Percentiles rank a stretch among this genome's conserved stretches.
These are phyloP conservation scores for Amanita exitialis DNA, from an alignment of 768 basidiomycete species.

Conservation along the genomic window DNA sequence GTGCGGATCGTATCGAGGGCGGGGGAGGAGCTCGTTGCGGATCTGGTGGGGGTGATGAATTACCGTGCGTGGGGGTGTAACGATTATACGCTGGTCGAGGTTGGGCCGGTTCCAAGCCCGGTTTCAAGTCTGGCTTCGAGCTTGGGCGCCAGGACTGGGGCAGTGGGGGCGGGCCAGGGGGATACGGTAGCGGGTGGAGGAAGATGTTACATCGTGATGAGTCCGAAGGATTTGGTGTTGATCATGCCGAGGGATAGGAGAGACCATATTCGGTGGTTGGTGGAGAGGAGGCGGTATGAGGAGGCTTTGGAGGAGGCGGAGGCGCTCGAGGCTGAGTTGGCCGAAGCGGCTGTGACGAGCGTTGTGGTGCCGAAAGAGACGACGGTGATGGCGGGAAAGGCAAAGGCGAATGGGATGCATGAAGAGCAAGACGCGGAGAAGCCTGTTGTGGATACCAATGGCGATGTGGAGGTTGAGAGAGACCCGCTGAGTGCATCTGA, in stretches of 20 bases:
- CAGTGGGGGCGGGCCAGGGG: conserved; percentile 18
- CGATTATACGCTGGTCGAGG: conserved; percentile 72
- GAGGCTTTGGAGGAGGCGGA: conserved; percentile 84
- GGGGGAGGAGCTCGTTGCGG: conserved; percentile 82
- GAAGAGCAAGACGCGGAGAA: neutral
- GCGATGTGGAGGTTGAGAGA: conserved; percentile 17
- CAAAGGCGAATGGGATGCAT: neutral
- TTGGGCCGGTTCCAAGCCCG: conserved; percentile 11
- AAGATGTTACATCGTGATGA: conserved; percentile 72
- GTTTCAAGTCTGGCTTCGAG: neutral
- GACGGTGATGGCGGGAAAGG: neutral
- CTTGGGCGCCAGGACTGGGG: neutral
- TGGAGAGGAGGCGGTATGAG: conserved; percentile 78
- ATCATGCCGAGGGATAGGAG: conserved; percentile 81
- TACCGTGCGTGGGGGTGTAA: conserved; percentile 87
- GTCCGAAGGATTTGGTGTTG: conserved; percentile 78
- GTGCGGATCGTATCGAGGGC: conserved; percentile 81
- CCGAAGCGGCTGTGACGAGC: neutral
- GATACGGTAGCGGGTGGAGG: conserved; percentile 19
- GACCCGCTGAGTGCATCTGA: conserved; percentile 43
- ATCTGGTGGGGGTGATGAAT: conserved; percentile 69
- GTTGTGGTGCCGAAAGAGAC: conserved; percentile 8
- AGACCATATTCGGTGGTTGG: conserved; percentile 90
- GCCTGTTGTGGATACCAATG: neutral
- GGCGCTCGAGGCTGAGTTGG: conserved; percentile 32